Conservation (phyloP, 1,284 basidiomycete genomes). For the Moesziomyces aphidis region DNA sequence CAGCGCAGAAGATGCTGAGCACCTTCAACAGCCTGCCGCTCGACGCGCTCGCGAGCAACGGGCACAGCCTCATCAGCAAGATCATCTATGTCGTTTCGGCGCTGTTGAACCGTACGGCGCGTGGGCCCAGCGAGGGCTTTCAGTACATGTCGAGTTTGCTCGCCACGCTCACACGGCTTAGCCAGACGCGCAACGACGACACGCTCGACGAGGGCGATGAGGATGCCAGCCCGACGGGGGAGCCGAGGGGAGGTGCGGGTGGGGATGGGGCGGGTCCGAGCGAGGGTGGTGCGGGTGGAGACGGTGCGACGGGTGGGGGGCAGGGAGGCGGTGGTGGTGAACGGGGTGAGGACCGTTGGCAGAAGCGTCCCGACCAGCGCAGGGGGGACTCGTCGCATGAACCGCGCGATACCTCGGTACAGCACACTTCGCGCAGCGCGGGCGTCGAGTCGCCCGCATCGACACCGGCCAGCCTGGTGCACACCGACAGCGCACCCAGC, state of each 20-base stretch:
- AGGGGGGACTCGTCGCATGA: too few relatives aligned
- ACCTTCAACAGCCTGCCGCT: slow-evolving; percentile 44
- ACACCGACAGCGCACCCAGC: slow-evolving; percentile 4
- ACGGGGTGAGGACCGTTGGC: not conserved
- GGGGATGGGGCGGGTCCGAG: not conserved
- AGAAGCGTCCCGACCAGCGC: too few relatives aligned
- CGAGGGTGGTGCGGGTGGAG: not conserved
- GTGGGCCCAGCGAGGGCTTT: slow-evolving; percentile 14
- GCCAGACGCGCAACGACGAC: slow-evolving; percentile 31
- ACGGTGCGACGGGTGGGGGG: not conserved
- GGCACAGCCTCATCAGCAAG: slow-evolving; percentile 44
- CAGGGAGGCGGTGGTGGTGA: not conserved
- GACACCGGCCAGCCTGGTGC: not conserved
- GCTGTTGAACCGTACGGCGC: slow-evolving; percentile 21
- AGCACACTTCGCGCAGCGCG: too few relatives aligned
- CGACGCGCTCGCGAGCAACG: slow-evolving; percentile 52
- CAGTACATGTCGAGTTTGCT: slow-evolving; percentile 43
- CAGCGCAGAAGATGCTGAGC: slow-evolving; percentile 38
- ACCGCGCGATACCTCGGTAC: too few relatives aligned
- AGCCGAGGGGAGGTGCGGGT: slow-evolving; percentile 3
- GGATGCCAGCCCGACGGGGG: not conserved
- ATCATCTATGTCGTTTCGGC: slow-evolving; percentile 49
- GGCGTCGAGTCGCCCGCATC: not conserved
- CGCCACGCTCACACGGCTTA: slow-evolving; percentile 31
- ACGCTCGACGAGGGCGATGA: slow-evolving; percentile 12